These are phyloP conservation scores for Musa acuminata DNA, from an alignment of 176 grass and related monocot genomes.

Conservation along the genomic window DNA sequence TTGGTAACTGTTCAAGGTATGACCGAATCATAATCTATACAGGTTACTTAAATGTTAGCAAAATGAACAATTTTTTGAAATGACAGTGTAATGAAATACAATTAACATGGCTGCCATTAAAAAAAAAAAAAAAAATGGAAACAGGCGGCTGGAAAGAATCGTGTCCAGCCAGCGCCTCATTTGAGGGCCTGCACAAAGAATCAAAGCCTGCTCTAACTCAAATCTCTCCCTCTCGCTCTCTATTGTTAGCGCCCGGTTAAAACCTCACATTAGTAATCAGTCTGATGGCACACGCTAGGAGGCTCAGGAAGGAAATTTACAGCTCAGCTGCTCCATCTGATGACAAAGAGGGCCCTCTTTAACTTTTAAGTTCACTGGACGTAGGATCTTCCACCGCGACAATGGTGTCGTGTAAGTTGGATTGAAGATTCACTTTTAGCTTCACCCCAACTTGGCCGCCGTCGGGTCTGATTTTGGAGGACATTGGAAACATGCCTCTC, in stretches of 20 bases:
- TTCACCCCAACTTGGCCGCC: neutral
- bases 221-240: neutral
- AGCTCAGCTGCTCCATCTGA: constrained; percentile 24
- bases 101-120: neutral
- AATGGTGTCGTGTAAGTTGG: neutral
- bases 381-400: neutral
- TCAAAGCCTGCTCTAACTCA: constrained; percentile 24
- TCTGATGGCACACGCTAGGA: constrained; percentile 17
- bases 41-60: neutral
- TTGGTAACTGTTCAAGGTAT: neutral
- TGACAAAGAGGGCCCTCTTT: constrained; percentile 41
- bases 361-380: constrained; percentile 27
- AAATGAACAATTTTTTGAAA: neutral
- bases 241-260: constrained; percentile 48
- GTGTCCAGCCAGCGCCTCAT: constrained; percentile 29
- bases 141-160: constrained; percentile 23
- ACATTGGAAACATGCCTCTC: neutral
- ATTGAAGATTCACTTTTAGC: neutral
- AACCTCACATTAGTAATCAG: constrained; percentile 30
- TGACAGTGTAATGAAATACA: neutral
- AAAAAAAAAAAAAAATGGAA: neutral
- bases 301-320: constrained; percentile 32
- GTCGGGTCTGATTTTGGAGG: neutral
- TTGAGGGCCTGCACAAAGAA: constrained; percentile 38
- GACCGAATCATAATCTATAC: neutral